A percentile compares a stretch with the other conserved stretches of the same genome.
Conservation (phyloP, 2,329 filamentous ascomycete genomes). For the Ophiocordyceps australis region DNA sequence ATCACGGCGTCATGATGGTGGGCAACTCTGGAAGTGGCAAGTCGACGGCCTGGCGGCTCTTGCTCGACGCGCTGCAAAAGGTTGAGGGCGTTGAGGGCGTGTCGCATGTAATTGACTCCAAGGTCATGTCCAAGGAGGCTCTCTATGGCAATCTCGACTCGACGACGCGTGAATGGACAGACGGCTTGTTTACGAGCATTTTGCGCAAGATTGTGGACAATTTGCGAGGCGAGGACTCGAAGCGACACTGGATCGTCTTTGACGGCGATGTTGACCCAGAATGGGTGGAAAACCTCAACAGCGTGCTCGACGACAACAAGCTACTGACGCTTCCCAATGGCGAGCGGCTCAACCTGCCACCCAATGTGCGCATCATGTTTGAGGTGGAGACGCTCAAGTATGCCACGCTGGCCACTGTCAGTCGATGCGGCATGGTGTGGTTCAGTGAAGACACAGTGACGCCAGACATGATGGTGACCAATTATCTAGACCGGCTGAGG, state of each 20-base stretch:
- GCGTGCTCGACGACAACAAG: slow-evolving; percentile 98
- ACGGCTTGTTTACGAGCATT: slow-evolving; percentile 95
- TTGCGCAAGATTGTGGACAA: slow-evolving; percentile 98
- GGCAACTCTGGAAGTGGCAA: slow-evolving; percentile 96
- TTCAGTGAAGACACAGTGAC: slow-evolving; percentile 97
- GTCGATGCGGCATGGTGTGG: slow-evolving; percentile 99
- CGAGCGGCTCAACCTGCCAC: slow-evolving; percentile 84
- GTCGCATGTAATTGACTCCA: slow-evolving; percentile 94
- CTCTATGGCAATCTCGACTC: slow-evolving; percentile 91
- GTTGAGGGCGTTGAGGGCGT: slow-evolving; percentile 88
- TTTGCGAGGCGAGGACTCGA: slow-evolving; percentile 86
- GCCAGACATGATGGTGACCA: slow-evolving; percentile 75
- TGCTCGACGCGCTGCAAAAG: slow-evolving; percentile 78
- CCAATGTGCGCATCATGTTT: slow-evolving; percentile 98
- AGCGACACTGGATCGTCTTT: slow-evolving; percentile 98
- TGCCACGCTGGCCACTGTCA: slow-evolving; percentile 94
- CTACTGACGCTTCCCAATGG: slow-evolving; percentile 91
- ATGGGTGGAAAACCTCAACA: slow-evolving; percentile 99
- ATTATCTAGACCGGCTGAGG: slow-evolving; percentile 74
- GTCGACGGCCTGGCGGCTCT: slow-evolving; percentile 81
- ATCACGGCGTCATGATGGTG: slow-evolving; percentile 99
- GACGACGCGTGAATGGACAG: slow-evolving; percentile 96
- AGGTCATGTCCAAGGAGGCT: slow-evolving; percentile 99
- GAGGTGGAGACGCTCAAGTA: slow-evolving; percentile 97
- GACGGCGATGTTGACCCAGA: slow-evolving; percentile 98